Percentiles rank a stretch among this genome's conserved stretches.
Evolutionary conservation across 176 grass and related monocot species (phyloP).

Genomic region (maize (Zea mays)): Zm-B73-REFERENCE-NAM-5.0 NC_050097.1:36257001-36257500

Average conservation of each 20-base stretch:
- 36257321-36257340: neutral
- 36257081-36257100: neutral
- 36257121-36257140: slow-evolving; percentile 12
- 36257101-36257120: slow-evolving; percentile 1
- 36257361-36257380: slow-evolving; percentile 11
- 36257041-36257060: slow-evolving; percentile 14
- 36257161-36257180: neutral
- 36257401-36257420: slow-evolving; percentile 11
- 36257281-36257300: neutral
- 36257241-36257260: neutral
- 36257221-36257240: neutral
- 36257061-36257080: slow-evolving; percentile 18
- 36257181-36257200: neutral
- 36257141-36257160: slow-evolving; percentile 2
- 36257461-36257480: neutral
- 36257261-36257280: neutral
- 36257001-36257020: slow-evolving; percentile 13
- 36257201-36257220: neutral
- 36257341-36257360: neutral
- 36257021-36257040: neutral
- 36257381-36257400: slow-evolving; percentile 20
- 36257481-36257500: neutral
- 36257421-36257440: neutral
- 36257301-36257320: neutral
- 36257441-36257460: neutral